Evolutionary conservation across 257 asterid species (phyloP), one percentile per base, ranked within the genome.

Genomic region (Solanum paucissectum): DNA sequence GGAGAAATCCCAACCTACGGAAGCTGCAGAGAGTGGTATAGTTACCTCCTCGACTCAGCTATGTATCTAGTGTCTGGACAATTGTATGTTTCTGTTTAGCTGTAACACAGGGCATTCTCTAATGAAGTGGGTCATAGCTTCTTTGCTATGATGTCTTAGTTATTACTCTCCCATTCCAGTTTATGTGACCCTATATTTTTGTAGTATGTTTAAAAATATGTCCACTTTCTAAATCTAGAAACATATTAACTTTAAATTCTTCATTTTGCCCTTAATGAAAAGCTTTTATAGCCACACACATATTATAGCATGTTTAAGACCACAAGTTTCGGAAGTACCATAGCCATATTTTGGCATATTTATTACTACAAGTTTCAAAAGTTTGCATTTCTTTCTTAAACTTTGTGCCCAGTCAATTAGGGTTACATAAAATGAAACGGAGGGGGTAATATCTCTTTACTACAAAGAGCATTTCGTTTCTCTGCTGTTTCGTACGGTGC

Each of bases 1-100:
- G 96, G 87, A 93, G 92, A 90, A 88, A 95, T 91, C 98, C 98
- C 87, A 95, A 95, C 95, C 83, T 93, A 3, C 92, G 92, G 93
- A 96, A 95, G 92, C 86, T 94, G 89, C 90, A 87, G 87, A 91
- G 96, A 92, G 92, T 95, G 99, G 99, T 97, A 96, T 66, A 71
- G 4, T 88, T 86, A 89, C 86, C 88, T 88, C 83, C 91, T 86
- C 79, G 58, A 66, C 60, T 16, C 87, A 32, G 40, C 55, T 82
- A 29, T 82, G 25, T 49, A 49, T 32, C 44, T 82, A 18, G 69
- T 46, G 69, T 82, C 86, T 49, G 29, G 86, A 52, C 69, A 29
- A 18, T 5, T 82, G 12, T 82, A 46, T 82, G 6, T 29, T 82
- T 46, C 18, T 82, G 85, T 46, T 81, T 81, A 16, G 85, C 85